Conservation (phyloP, 164 flowering plant species). For the Paratinospora sagittata region DNA sequence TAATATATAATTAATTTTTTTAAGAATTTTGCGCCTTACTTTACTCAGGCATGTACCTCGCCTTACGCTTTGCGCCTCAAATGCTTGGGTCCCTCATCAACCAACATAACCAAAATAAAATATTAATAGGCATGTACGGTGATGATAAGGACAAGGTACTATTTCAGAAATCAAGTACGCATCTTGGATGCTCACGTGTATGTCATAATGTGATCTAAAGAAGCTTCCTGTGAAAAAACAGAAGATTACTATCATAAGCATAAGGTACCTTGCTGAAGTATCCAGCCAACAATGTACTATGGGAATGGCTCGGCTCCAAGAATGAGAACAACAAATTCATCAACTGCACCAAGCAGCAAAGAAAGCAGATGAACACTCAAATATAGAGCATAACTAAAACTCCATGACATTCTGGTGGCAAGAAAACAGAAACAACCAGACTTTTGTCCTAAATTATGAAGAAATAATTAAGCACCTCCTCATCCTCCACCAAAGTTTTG, state of each 20-base stretch:
- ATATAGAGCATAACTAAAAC: not conserved
- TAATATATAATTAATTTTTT: too few relatives aligned
- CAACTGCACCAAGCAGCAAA: slow-evolving; percentile 44
- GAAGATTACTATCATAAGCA: slow-evolving; percentile 6
- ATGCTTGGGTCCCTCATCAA: not conserved
- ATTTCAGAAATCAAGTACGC: not conserved
- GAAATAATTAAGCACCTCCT: slow-evolving; percentile 44
- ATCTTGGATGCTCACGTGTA: not conserved
- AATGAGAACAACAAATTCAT: slow-evolving; percentile 85
- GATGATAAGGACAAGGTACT: not conserved
- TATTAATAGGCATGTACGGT: not conserved
- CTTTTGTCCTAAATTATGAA: not conserved
- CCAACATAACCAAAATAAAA: not conserved
- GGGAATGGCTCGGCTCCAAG: slow-evolving; percentile 62
- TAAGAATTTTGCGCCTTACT: too few relatives aligned
- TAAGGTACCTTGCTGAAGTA: slow-evolving; percentile 81
- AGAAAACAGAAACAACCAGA: not conserved
- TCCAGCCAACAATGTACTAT: slow-evolving; percentile 72
- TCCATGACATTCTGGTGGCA: not conserved
- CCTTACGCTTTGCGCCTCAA: too few relatives aligned
- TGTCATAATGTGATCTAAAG: too few relatives aligned
- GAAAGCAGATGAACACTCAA: slow-evolving; percentile 3
- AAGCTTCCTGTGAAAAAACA: too few relatives aligned
- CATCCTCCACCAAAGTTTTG: slow-evolving; percentile 81
- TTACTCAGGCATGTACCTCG: too few relatives aligned